Conservation (phyloP, 352 stramenopile species). For the Phytopythium delawarense region DNA sequence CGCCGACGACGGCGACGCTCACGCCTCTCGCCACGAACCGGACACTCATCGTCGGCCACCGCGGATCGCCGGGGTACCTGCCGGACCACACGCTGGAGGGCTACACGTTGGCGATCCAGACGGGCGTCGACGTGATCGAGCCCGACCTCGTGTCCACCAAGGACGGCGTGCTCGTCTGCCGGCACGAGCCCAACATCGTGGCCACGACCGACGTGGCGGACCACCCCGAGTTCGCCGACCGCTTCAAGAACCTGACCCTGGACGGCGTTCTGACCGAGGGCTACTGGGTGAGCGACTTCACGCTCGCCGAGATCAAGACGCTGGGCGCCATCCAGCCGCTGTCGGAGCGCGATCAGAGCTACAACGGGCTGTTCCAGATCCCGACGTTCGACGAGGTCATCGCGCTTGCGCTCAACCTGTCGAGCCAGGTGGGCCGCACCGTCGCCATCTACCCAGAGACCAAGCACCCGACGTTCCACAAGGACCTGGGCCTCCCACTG, state of each 20-base stretch:
- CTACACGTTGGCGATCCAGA: conserved; percentile 88
- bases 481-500: conserved; percentile 59
- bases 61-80: conserved; percentile 85
- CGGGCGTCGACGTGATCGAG: conserved; percentile 91
- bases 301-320: conserved; percentile 86
- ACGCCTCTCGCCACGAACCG: conserved; percentile 20
- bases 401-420: conserved; percentile 64
- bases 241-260: conserved; percentile 46
- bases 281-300: conserved; percentile 92
- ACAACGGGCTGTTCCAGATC: conserved; percentile 83
- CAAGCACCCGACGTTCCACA: conserved; percentile 83
- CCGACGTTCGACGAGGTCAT: conserved; percentile 90
- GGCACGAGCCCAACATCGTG: conserved; percentile 89
- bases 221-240: conserved; percentile 66
- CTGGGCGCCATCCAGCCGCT: conserved; percentile 80
- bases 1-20: conserved; percentile 4
- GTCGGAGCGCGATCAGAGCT: conserved; percentile 69
- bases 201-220: conserved; percentile 86
- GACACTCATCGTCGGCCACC: conserved; percentile 75
- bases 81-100: conserved; percentile 88
- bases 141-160: conserved; percentile 88
- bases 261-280: conserved; percentile 53
- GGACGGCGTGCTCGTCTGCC: conserved; percentile 75
- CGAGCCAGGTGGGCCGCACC: conserved; percentile 45
- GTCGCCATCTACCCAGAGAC: conserved; percentile 88